A percentile compares a stretch with the other conserved stretches of the same genome.
These are phyloP conservation scores for Trichoderma cornu-damae DNA, from an alignment of 2,329 filamentous ascomycete species.

Conservation along the genomic window DNA sequence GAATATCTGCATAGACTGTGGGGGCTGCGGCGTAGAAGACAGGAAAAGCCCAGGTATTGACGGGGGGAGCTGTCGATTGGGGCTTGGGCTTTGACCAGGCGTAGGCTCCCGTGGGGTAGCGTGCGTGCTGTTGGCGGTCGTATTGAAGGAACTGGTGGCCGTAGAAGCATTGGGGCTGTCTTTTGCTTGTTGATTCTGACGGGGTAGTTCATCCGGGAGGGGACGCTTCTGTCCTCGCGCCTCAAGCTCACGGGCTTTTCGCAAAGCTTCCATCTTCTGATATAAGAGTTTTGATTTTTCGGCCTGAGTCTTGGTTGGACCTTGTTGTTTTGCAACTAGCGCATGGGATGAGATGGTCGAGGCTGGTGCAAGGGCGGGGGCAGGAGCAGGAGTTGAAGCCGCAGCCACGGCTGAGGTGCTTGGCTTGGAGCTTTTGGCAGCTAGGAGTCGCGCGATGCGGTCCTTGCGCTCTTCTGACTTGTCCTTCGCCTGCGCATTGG, in stretches of 20 bases:
- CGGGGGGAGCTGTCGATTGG: constrained; percentile 18
- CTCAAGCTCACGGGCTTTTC: constrained; percentile 52
- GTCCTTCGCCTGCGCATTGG: constrained; percentile 20
- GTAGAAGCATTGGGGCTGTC: not conserved
- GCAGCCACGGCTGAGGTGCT: constrained; percentile 21
- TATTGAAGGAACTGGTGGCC: not conserved
- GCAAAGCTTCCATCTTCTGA: constrained; percentile 72
- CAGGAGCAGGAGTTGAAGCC: not conserved
- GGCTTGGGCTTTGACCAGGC: not conserved
- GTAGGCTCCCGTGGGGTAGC: not conserved
- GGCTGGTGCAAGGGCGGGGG: constrained; percentile 11
- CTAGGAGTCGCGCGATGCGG: constrained; percentile 68
- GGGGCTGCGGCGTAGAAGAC: constrained; percentile 27
- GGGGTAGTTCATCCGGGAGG: constrained; percentile 13
- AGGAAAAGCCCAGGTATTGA: constrained; percentile 38
- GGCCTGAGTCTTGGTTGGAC: constrained; percentile 39
- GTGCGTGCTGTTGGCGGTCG: not conserved
- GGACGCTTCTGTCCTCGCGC: constrained; percentile 33
- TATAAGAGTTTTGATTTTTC: constrained; percentile 70
- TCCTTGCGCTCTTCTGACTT: constrained; percentile 64
- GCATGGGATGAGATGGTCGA: not conserved
- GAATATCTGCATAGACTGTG: constrained; percentile 20
- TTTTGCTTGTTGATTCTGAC: not conserved
- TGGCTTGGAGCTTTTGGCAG: constrained; percentile 61
- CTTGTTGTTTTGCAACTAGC: not conserved